Base-by-base conservation (phyloP, 2,329 filamentous ascomycete species). In the Mycosphaerella sp. region DNA sequence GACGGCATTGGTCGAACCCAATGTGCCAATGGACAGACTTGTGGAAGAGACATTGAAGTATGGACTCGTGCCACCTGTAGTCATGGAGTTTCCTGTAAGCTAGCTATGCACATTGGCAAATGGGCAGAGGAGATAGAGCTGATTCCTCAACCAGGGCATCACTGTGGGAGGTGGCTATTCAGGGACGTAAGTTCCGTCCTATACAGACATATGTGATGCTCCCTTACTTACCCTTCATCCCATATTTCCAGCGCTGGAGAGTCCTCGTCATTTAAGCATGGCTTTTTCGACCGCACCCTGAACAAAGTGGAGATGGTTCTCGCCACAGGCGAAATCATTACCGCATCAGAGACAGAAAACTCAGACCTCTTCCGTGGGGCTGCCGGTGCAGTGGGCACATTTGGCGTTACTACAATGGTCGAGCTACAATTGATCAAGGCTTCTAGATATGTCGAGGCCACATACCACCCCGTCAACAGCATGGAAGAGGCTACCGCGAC, bases 101-200 rank as follows among this genome's bases (percentile, higher is more conserved):
- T 29, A 23, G 32, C n/a, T 11, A 38, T 9, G n/a, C 4, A 6
- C 5, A 32, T 12, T 7, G 6, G 29, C 4, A 4, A 9, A 32
- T 12, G 7, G 6, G 38, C 4, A 9, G 14, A 29, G 32, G n/a
- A 40, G 21, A 31, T 7, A 11, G 21, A 45, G 44, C 48, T 51
- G 48, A 51, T 36, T n/a, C 23, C n/a, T 11, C 11, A n/a, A 31
- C 2, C 29, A 51, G 48, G 48, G 82, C n/a, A 87, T 87, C 65
- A 87, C 84, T 1, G 81, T 80, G 5, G 84, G 84, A 23, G 84
- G 84, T 36, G 83, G 81, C 2, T 86, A 84, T 67, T 80, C 81
- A 43, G 85, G 84, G 1, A 84, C 81, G 34, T 38, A 38, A 38
- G 34, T 38, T 0, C 12, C 34, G 5, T 38, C 34, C 12, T 38